A percentile compares a stretch with the other conserved stretches of the same genome.
These are phyloP conservation scores for Hymenoscyphus fraxineus DNA, from an alignment of 2,329 filamentous ascomycete genomes.

Conservation along the genomic window DNA sequence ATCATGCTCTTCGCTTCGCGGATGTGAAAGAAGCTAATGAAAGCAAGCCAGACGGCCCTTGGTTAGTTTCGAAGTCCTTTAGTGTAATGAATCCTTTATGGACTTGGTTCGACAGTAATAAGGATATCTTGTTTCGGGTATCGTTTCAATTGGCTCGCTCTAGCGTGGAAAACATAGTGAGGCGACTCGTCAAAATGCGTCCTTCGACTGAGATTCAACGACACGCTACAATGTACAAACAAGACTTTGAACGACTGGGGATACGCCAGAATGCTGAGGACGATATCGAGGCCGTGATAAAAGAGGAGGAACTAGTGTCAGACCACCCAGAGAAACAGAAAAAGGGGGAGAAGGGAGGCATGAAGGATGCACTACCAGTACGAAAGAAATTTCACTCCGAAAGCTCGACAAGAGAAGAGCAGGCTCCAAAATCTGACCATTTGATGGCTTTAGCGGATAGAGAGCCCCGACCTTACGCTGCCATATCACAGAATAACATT, in stretches of 20 bases:
- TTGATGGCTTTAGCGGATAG: neutral
- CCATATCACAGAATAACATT: neutral
- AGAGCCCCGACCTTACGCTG: neutral
- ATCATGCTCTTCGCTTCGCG: conserved; percentile 9
- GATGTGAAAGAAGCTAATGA: neutral
- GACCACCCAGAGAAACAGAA: neutral
- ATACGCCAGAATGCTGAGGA: neutral
- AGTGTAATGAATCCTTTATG: conserved; percentile 4
- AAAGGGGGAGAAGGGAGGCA: neutral
- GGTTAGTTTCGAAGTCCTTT: neutral
- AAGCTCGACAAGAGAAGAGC: neutral
- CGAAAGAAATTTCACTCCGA: neutral
- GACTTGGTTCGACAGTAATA: conserved; percentile 4
- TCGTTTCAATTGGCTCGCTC: conserved; percentile 2
- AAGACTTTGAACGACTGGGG: neutral
- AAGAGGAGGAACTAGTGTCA: neutral
- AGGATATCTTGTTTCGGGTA: conserved; percentile 4
- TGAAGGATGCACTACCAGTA: neutral
- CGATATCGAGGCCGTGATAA: neutral
- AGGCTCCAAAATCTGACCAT: neutral
- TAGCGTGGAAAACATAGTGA: neutral
- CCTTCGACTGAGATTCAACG: conserved; percentile 4
- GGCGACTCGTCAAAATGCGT: neutral
- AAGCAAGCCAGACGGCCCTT: neutral
- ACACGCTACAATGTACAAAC: neutral